Percentiles rank a stretch among this genome's conserved stretches.
Evolutionary conservation across 345 rosid genomes (phyloP).

Genomic region (Salix arbutifolia): DNA sequence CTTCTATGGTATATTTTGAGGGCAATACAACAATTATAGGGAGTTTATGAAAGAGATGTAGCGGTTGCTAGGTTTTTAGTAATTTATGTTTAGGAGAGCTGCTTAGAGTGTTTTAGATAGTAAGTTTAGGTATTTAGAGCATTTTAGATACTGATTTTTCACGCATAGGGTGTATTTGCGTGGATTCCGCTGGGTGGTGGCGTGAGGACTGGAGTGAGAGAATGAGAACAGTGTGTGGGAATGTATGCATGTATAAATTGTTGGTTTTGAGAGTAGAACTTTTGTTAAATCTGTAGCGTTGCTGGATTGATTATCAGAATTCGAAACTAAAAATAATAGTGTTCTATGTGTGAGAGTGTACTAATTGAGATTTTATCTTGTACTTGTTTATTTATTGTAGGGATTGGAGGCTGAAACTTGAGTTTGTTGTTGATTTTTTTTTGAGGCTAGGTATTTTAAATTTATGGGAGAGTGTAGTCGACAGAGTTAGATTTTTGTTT

Average conservation of each 20-base stretch:
- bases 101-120: neutral
- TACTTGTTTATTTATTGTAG: slow-evolving; percentile 3
- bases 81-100: neutral
- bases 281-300: neutral
- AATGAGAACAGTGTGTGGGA: neutral
- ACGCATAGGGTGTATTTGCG: neutral
- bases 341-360: neutral
- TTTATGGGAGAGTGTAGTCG: slow-evolving; percentile 47
- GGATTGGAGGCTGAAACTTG: slow-evolving; percentile 1
- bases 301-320: neutral
- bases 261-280: too few species aligned
- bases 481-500: slow-evolving; percentile 30
- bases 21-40: neutral
- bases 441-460: slow-evolving; percentile 20
- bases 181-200: neutral
- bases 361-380: too few species aligned
- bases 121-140: neutral
- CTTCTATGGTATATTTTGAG: neutral
- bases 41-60: neutral
- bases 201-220: neutral
- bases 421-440: neutral
- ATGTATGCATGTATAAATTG: neutral
- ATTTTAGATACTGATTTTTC: neutral
- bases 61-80: neutral
- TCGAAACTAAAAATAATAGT: neutral